Conservation (phyloP, 2,329 filamentous ascomycete genomes). For the Cytospora piceicola region DNA sequence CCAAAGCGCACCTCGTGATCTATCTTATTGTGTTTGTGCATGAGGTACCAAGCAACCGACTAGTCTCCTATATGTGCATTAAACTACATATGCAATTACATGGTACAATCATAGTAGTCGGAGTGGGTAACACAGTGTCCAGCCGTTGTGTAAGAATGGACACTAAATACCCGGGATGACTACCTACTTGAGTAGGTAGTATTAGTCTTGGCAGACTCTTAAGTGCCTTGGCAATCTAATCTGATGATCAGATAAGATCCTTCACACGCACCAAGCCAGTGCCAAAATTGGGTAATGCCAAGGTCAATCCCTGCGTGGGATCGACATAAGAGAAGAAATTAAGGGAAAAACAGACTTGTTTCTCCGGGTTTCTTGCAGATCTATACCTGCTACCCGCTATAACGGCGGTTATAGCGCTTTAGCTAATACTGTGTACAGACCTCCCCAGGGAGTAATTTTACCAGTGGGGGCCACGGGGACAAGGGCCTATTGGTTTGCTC, state of each 20-base stretch:
- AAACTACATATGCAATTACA: slow-evolving; percentile 1
- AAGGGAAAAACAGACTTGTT: slow-evolving; percentile 4
- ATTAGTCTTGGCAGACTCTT: background rate
- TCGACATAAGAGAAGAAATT: slow-evolving; percentile 2
- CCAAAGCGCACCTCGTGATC: background rate
- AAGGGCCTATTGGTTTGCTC: too few relatives aligned
- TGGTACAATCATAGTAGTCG: too few relatives aligned
- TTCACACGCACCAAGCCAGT: background rate
- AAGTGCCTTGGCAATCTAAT: slow-evolving; percentile 18
- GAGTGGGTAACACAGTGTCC: slow-evolving; percentile 4
- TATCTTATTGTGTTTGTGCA: background rate
- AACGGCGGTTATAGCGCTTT: too few relatives aligned
- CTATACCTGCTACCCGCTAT: too few relatives aligned
- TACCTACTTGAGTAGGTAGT: too few relatives aligned
- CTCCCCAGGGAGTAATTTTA: too few relatives aligned
- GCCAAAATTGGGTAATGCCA: slow-evolving; percentile 5
- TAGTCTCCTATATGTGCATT: background rate
- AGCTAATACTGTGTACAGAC: too few relatives aligned
- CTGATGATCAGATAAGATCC: slow-evolving; percentile 22
- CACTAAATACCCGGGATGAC: background rate
- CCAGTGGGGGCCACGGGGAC: too few relatives aligned
- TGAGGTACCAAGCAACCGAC: too few relatives aligned
- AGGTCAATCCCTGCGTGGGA: slow-evolving; percentile 5
- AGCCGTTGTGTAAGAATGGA: background rate
- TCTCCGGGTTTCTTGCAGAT: slow-evolving; percentile 6